A percentile compares a stretch with the other conserved stretches of the same genome.
Conservation (phyloP, 1,139 yeast species). For the Geotrichum bryndzae region DNA sequence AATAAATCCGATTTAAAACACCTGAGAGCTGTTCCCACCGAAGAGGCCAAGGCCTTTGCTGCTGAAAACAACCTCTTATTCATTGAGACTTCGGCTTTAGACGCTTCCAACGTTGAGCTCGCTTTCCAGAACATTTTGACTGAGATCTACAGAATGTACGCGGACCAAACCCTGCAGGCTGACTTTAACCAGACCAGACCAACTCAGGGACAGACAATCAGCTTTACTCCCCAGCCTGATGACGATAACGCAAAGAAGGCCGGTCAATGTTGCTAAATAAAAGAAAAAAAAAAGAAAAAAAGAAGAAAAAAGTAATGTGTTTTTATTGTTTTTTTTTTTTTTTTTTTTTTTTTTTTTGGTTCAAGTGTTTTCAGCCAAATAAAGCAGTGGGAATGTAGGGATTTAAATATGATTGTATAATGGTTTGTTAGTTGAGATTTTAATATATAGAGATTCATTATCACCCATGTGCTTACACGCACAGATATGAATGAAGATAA, state of each 20-base stretch:
- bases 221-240: conserved; percentile 89
- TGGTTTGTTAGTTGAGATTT: neutral
- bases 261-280: conserved; percentile 46
- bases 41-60: conserved; percentile 93
- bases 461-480: neutral
- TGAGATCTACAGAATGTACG: conserved; percentile 80
- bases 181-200: conserved; percentile 46
- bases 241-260: conserved; percentile 64
- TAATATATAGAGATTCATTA: neutral
- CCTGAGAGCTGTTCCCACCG: conserved; percentile 94
- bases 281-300: too few species aligned
- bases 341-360: conserved; percentile 6
- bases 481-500: neutral
- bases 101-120: conserved; percentile 88
- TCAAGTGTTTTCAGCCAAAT: neutral
- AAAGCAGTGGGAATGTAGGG: neutral
- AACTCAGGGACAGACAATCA: conserved; percentile 78
- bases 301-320: neutral
- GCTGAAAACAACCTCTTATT: conserved; percentile 84
- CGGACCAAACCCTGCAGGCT: conserved; percentile 39
- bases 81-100: conserved; percentile 95
- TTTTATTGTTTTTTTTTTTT: neutral
- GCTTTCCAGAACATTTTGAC: conserved; percentile 90
- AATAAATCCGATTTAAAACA: conserved; percentile 95
- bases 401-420: neutral